Base-by-base conservation (phyloP, 257 asterid species). In the Salvia hispanica region DNA sequence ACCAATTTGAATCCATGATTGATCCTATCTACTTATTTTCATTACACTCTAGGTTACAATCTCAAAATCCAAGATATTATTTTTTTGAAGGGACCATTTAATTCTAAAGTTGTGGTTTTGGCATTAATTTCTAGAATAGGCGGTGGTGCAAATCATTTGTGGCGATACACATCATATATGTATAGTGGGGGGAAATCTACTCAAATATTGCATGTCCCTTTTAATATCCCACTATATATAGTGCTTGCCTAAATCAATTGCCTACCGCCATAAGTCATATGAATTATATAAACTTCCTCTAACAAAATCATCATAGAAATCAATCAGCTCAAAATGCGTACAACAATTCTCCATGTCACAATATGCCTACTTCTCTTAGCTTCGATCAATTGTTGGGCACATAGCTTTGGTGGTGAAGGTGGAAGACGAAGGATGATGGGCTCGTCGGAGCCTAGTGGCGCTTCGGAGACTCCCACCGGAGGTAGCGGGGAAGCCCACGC, bases 401-500 rank as follows among this genome's bases (percentile, higher is more conserved):
- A 25, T 25, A 25, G 31, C 3, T 25, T 25, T 25, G 31, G 31
- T 25, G 31, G 31, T 25, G 31, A 25, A 25, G 31, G 31, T 25
- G 31, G 31, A 25, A 1, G 31, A 25, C 31, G 31, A 25, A 25
- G 31, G 31, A 0, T 25, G 31, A 25, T 25, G 31, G 31, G 3
- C 31, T 25, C 31, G 2, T 25, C 31, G 31, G 31, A 25, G 31
- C 31, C 31, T 25, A 25, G 31, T 25, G 31, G 31, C 31, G 2
- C 31, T 15, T 37, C 82, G 1, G 77, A 44, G 3, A 68, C 74
- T 2, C 80, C 82, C 5, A 64, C 59, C 7, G 83, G 78, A 56
- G 82, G 73, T 12, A 77, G 76, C 14, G 87, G 90, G 9, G 74
- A 82, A 28, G 85, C 67, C 53, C 80, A 76, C 54, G 80, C 82